Conservation (phyloP, 1,139 yeast genomes). For the Komagataea norvegica region DNA sequence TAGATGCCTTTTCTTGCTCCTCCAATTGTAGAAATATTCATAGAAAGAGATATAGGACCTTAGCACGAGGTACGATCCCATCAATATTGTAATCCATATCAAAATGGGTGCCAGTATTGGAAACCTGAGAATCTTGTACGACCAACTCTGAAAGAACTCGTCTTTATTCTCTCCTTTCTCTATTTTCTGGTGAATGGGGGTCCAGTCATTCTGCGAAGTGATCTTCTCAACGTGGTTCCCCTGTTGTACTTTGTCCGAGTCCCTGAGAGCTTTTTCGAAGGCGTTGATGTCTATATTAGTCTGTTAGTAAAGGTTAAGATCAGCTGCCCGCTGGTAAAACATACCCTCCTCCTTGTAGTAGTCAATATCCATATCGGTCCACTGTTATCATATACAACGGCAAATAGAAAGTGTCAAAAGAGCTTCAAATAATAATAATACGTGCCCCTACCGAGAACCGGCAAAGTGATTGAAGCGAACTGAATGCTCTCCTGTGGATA, state of each 20-base stretch:
- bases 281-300: conserved; percentile 27
- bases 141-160: conserved; percentile 29
- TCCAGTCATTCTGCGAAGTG: conserved; percentile 64
- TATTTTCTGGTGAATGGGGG: conserved; percentile 43
- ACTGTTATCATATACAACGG: no score
- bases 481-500: no score
- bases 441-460: no score
- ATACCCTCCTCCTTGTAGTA: conserved; percentile 32
- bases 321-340: conserved; percentile 9
- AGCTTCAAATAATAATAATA: not conserved
- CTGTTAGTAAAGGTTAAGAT: not conserved
- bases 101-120: conserved; percentile 53
- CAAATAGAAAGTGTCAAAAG: no score
- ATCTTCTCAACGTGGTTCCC: conserved; percentile 38
- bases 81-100: conserved; percentile 50
- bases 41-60: conserved; percentile 60
- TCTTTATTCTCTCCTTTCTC: conserved; percentile 13
- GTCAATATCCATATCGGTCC: conserved; percentile 23
- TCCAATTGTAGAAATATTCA: conserved; percentile 57
- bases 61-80: conserved; percentile 46
- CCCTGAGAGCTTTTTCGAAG: conserved; percentile 27
- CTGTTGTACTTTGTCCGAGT: conserved; percentile 15
- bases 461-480: no score
- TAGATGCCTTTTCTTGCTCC: conserved; percentile 49
- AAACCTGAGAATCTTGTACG: conserved; percentile 58